Evolutionary conservation across 352 stramenopile genomes (phyloP), one percentile per base, ranked within the genome.

Genomic region (Phytophthora pisi): DNA sequence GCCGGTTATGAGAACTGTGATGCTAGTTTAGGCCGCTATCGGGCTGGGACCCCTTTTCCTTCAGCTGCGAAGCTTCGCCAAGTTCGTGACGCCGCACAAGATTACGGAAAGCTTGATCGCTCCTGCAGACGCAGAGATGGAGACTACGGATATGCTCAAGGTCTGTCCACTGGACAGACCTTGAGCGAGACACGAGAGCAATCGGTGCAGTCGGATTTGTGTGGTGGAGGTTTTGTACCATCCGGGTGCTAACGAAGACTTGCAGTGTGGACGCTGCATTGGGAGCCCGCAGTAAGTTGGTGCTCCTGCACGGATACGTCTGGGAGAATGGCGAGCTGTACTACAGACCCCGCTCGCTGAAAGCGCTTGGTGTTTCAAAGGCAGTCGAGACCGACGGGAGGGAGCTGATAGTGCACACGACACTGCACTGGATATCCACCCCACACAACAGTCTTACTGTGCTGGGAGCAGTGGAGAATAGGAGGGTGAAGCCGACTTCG

Each of bases 51-150:
- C 53, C 5, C 66, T 66, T 34, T 38, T 75, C 26, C 68, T 75
- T 34, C 68, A 75, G 42, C 38, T 75, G 9, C 64, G 64, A 43
- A 47, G 68, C 47, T 75, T 70, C 20, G 47, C 57, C 0, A 63
- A 66, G 40, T 67, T 70, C n/a, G 61, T 69, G 46, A 49, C 54
- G 7, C 68, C 68, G 2, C 68, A 75, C 58, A 72, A 72, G 31
- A 68, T 72, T 45, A 61, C 64, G 13, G 57, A 43, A 28, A 62
- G n/a, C 58, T 72, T 9, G 23, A 42, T 72, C 4, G 51, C 51
- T 26, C 40, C 57, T 34, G 15, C 38, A 5, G 51, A 53, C 18
- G 43, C 28, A 42, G 4, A 20, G 10, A 30, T 47, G 18, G 57
- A 71, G 13, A 71, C 36, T 23, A 31, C 9, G 46, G 51, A 62